Base-by-base conservation (phyloP, 2,329 filamentous ascomycete species). In the Penicillium sp. region DNA sequence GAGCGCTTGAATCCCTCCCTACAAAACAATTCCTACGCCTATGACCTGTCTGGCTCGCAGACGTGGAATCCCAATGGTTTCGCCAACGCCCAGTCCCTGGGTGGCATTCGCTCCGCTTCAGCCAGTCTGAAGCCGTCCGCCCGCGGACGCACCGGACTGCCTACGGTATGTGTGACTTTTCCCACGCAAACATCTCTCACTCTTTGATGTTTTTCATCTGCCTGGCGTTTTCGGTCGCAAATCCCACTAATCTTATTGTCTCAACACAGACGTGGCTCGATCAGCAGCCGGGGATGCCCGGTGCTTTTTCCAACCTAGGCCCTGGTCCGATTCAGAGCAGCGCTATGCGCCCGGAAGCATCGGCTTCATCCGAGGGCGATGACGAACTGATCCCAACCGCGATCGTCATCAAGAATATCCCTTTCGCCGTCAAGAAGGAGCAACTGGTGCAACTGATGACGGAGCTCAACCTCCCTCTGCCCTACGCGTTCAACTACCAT, bases 351-450 rank as follows among this genome's bases (percentile, higher is more conserved):
- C 56, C 64, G 37, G 67, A 70, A 38, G 47, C 59, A 39, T 59
- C 63, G 16, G 57, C 59, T 35, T 59, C 58, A 11, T 61, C 60
- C 20, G 69, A 71, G 32, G 55, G 51, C 22, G 70, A 72, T 30
- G 90, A 95, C 51, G 90, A 96, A 68, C 78, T 98, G 44, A 98
- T 98, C 42, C 90, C 90, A 2, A 98, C 92, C 3, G 92, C 92
- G 37, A 96, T 98, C 54, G 92, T 98, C 42, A 96, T 98, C 68
- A 98, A 98, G 72, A 98, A 98, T 62, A 98, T 98, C 25, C 92
- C 93, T 0, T 98, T 98, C 63, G 92, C 93, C 17, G 88, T 96
- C 40, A 89, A 95, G 65, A 96, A 96, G 68, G 92, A 98, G 67
- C 87, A 90, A 56, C 75, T 98, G 26, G 86, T 94, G 22, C 80